Evolutionary conservation across 306 rosid genomes (phyloP).

Genomic region (Fagus sylvatica): DNA sequence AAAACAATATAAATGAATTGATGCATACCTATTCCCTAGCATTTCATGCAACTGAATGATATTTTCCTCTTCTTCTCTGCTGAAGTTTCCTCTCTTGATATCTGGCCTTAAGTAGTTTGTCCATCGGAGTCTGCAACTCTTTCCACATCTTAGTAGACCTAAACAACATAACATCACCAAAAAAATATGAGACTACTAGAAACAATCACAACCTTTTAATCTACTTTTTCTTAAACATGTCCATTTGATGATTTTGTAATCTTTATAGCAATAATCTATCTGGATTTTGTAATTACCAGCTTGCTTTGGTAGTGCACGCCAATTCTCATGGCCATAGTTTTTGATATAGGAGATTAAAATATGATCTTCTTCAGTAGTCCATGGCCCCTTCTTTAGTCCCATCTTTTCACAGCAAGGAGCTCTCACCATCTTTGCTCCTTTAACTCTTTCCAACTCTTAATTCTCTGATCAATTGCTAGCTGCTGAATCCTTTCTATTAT

Average conservation of each 20-base stretch:
- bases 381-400: constrained; percentile 93
- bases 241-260: neutral
- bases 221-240: neutral
- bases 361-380: constrained; percentile 86
- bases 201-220: neutral
- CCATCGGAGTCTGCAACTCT: constrained; percentile 94
- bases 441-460: no score
- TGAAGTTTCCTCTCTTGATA: constrained; percentile 95
- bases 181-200: constrained; percentile 4
- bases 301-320: constrained; percentile 97
- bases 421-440: constrained; percentile 64
- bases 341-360: constrained; percentile 59
- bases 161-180: constrained; percentile 7
- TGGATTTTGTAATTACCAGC: constrained; percentile 55
- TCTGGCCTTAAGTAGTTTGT: constrained; percentile 82
- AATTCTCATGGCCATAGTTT: constrained; percentile 72
- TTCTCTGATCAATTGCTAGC: no score
- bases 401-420: constrained; percentile 96
- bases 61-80: constrained; percentile 70
- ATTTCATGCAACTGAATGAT: constrained; percentile 62
- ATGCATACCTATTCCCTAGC: constrained; percentile 81
- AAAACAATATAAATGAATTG: neutral
- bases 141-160: constrained; percentile 92
- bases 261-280: neutral
- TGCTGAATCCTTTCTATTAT: no score